Evolutionary conservation across 257 asterid species (phyloP).

Genomic region (Oldenlandia corymbosa): DNA sequence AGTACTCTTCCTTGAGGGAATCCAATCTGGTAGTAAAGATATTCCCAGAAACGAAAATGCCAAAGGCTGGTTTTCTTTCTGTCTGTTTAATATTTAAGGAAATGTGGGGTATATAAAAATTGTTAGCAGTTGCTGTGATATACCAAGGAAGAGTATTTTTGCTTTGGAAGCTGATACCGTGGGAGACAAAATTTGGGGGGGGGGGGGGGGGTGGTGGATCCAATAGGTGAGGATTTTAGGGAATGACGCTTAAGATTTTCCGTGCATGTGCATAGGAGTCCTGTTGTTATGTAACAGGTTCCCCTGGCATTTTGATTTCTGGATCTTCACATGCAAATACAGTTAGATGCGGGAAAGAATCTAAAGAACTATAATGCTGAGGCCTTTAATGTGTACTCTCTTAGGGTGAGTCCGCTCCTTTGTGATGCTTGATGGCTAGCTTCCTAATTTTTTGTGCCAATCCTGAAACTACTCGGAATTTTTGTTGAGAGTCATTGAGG

Average conservation of each 20-base stretch:
- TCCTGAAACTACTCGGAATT: background rate
- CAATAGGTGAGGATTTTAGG: no score
- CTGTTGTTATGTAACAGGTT: no score
- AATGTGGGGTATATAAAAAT: background rate
- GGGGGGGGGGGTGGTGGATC: no score
- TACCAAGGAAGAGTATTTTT: background rate
- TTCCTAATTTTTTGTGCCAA: background rate
- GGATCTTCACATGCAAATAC: background rate
- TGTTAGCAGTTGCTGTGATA: background rate
- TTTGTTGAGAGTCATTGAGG: background rate
- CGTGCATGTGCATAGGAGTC: no score
- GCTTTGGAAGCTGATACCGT: background rate
- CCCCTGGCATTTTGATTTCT: background rate
- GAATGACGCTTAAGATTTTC: no score
- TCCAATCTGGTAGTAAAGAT: background rate
- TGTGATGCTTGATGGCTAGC: background rate
- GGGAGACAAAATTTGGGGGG: no score
- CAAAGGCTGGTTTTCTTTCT: background rate
- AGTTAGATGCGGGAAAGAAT: background rate
- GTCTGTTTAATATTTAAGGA: background rate
- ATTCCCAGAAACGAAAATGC: background rate
- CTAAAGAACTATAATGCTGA: background rate
- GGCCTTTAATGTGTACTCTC: background rate
- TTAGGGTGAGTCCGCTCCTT: background rate
- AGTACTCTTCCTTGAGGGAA: background rate